A percentile compares a stretch with the other conserved stretches of the same genome.
These are phyloP conservation scores for Gossypium raimondii DNA, from an alignment of 345 rosid species.

Conservation along the genomic window DNA sequence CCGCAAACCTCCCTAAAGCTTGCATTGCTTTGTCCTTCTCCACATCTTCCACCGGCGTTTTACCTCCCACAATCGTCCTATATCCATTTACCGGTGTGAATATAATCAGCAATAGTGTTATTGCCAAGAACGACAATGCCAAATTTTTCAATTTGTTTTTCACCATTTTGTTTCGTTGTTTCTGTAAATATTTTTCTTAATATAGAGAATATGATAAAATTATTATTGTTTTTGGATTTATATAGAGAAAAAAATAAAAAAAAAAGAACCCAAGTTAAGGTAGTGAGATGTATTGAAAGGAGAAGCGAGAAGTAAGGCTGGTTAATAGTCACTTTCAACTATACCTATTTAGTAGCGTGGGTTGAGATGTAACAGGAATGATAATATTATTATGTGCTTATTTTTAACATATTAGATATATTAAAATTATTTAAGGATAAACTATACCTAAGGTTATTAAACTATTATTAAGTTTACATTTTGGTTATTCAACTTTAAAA, in stretches of 20 bases:
- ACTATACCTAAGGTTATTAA: too few species aligned
- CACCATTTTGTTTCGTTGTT: not conserved
- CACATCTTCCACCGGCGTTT: conserved; percentile 40
- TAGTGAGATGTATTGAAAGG: not conserved
- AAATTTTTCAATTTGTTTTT: not conserved
- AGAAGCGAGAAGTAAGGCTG: not conserved
- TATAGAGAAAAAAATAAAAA: not conserved
- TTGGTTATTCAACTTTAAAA: too few species aligned
- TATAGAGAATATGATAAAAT: too few species aligned
- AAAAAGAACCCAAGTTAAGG: conserved; percentile 29
- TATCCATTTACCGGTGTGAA: not conserved
- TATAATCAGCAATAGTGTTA: not conserved
- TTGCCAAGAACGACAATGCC: not conserved
- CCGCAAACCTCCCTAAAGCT: conserved; percentile 64
- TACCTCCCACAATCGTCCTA: conserved; percentile 45
- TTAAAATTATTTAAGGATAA: too few species aligned
- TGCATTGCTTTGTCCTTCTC: conserved; percentile 46
- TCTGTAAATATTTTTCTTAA: not conserved
- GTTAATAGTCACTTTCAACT: not conserved
- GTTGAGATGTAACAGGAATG: too few species aligned
- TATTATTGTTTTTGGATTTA: not conserved
- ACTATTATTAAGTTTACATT: too few species aligned
- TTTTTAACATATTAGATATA: too few species aligned
- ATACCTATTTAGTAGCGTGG: not conserved
- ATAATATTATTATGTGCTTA: too few species aligned